phyloP scores from a whole-genome alignment of 1,139 yeast genomes.

The Yamadazyma songkhlaensis region DNA sequence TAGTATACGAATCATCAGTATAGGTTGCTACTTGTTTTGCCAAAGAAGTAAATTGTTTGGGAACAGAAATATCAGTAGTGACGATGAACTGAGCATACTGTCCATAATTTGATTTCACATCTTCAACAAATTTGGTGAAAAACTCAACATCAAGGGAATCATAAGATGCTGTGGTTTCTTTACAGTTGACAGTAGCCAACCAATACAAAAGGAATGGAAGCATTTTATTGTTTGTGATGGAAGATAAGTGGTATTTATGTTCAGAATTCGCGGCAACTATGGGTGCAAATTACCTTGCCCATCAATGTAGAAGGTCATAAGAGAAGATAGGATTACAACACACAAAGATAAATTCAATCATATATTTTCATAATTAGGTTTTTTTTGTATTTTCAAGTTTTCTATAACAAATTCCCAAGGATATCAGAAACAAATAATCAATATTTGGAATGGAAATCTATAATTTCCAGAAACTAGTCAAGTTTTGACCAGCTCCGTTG shows the following conservation, averaged over 20 bases:
- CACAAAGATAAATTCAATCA: background rate
- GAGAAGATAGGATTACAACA: too few relatives aligned
- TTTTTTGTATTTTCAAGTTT: too few relatives aligned
- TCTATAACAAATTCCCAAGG: background rate
- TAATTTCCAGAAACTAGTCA: conserved; percentile 65
- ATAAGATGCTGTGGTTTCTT: conserved; percentile 5
- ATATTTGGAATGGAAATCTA: background rate
- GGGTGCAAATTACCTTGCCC: background rate
- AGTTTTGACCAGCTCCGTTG: conserved; percentile 90
- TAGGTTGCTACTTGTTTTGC: conserved; percentile 24
- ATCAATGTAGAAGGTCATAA: too few relatives aligned
- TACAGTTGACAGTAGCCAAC: background rate
- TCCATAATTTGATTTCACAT: conserved; percentile 19
- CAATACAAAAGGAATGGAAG: background rate
- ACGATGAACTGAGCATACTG: conserved; percentile 22
- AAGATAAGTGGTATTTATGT: background rate
- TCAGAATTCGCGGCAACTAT: background rate
- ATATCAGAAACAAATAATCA: background rate
- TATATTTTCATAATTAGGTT: too few relatives aligned
- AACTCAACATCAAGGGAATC: conserved; percentile 18
- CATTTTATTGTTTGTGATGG: too few relatives aligned
- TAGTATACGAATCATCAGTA: conserved; percentile 30
- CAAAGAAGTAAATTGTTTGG: conserved; percentile 22
- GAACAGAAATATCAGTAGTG: conserved; percentile 22
- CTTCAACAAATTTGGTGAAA: conserved; percentile 28